These are phyloP conservation scores for Ganoderma meredithae DNA, from an alignment of 1,284 basidiomycete genomes.

Conservation along the genomic window DNA sequence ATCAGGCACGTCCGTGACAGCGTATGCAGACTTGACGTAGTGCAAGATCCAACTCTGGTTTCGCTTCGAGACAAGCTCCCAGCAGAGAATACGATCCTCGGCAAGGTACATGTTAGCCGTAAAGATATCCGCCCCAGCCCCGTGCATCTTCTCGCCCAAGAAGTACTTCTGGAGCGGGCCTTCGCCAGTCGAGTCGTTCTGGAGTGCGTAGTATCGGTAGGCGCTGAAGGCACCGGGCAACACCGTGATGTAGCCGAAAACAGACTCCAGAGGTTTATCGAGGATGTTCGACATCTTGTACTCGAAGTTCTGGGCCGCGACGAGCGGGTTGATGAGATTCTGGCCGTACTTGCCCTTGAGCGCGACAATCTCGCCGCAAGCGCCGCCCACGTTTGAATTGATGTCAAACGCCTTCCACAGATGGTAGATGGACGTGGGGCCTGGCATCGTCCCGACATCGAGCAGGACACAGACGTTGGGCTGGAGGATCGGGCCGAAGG, in stretches of 20 bases:
- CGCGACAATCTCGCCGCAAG: slow-evolving; percentile 96
- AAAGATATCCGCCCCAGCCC: slow-evolving; percentile 88
- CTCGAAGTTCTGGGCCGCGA: slow-evolving; percentile 94
- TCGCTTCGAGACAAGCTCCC: slow-evolving; percentile 93
- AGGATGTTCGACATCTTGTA: slow-evolving; percentile 97
- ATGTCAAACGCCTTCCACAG: slow-evolving; percentile 98
- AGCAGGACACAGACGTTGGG: slow-evolving; percentile 94
- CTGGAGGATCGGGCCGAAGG: slow-evolving; percentile 78
- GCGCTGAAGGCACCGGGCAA: slow-evolving; percentile 95
- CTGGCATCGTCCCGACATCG: slow-evolving; percentile 95
- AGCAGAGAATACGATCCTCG: slow-evolving; percentile 91
- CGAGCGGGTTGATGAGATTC: slow-evolving; percentile 85
- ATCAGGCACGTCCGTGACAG: slow-evolving; percentile 92
- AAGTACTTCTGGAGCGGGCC: slow-evolving; percentile 96
- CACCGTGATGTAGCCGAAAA: slow-evolving; percentile 94
- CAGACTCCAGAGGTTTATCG: slow-evolving; percentile 86
- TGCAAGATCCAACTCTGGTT: slow-evolving; percentile 89
- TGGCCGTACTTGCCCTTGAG: slow-evolving; percentile 85
- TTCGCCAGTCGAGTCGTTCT: slow-evolving; percentile 84
- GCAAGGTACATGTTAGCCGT: slow-evolving; percentile 97
- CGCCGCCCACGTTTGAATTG: slow-evolving; percentile 95
- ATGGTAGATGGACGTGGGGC: slow-evolving; percentile 90
- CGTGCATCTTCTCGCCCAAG: slow-evolving; percentile 93
- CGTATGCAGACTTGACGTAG: slow-evolving; percentile 94
- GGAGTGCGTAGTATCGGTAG: slow-evolving; percentile 90